Conservation (phyloP, 73 alveolate genomes). For the Paramecium sexaurelia region DNA sequence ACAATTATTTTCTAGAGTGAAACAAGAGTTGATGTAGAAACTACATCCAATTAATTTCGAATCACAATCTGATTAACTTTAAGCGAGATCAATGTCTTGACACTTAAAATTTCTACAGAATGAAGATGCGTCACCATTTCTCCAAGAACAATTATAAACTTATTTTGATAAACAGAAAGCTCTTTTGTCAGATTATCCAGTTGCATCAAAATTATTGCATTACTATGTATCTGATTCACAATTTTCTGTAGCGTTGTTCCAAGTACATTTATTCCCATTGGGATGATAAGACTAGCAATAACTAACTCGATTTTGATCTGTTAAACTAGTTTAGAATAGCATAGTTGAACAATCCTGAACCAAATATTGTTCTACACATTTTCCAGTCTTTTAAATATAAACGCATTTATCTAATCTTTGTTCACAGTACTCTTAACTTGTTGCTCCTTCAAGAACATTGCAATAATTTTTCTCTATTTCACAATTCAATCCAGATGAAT, state of each 20-base stretch:
- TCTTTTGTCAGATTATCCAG: neutral
- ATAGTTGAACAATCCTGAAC: neutral
- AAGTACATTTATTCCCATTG: neutral
- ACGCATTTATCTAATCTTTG: neutral
- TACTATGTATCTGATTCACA: neutral
- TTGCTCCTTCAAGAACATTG: neutral
- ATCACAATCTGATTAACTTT: conserved; percentile 34
- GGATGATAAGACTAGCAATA: neutral
- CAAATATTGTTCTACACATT: neutral
- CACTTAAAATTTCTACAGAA: neutral
- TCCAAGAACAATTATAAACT: neutral
- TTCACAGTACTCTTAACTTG: neutral
- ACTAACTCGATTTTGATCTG: neutral
- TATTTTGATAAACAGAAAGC: neutral
- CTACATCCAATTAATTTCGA: neutral
- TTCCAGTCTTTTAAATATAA: neutral
- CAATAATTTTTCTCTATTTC: neutral
- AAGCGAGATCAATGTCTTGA: neutral
- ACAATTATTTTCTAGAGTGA: neutral
- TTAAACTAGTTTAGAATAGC: neutral
- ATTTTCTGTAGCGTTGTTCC: neutral
- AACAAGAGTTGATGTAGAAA: neutral
- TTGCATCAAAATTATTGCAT: neutral
- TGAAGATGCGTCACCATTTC: neutral
- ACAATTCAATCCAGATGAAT: conserved; percentile 10